Evolutionary conservation across 352 stramenopile species (phyloP).

Genomic region (Phytophthora sp.): DNA sequence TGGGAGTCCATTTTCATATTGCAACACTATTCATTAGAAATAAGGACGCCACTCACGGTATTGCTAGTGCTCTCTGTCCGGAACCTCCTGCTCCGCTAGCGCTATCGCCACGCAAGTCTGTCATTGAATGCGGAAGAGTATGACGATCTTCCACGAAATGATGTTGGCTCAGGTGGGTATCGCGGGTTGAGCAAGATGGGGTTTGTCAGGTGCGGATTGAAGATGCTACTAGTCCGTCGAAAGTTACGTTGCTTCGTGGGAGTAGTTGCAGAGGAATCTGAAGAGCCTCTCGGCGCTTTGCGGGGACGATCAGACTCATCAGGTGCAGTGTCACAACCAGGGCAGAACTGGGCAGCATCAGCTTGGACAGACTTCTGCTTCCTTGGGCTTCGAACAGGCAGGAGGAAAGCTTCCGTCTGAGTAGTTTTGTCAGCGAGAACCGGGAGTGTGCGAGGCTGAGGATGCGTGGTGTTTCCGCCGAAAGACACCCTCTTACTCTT

Average conservation of each 20-base stretch:
- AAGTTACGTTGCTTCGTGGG: conserved; percentile 9
- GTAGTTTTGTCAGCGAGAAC: conserved; percentile 44
- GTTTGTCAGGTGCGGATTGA: conserved; percentile 34
- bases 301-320: conserved; percentile 18
- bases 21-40: conserved; percentile 4
- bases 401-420: conserved; percentile 32
- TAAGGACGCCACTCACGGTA: background rate
- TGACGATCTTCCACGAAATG: conserved; percentile 46
- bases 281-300: conserved; percentile 16
- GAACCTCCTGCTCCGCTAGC: no score
- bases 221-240: conserved; percentile 17
- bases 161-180: conserved; percentile 48
- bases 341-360: background rate
- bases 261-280: background rate
- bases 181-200: conserved; percentile 57
- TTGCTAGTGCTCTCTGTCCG: no score
- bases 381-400: conserved; percentile 4
- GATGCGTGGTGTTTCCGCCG: conserved; percentile 1
- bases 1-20: conserved; percentile 9
- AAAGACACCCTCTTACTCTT: conserved; percentile 39
- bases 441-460: conserved; percentile 27
- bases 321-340: conserved; percentile 1
- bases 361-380: background rate
- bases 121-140: conserved; percentile 46
- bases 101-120: conserved; percentile 38